Conservation (phyloP, 2,329 filamentous ascomycete genomes). For the Neonectria faginata region DNA sequence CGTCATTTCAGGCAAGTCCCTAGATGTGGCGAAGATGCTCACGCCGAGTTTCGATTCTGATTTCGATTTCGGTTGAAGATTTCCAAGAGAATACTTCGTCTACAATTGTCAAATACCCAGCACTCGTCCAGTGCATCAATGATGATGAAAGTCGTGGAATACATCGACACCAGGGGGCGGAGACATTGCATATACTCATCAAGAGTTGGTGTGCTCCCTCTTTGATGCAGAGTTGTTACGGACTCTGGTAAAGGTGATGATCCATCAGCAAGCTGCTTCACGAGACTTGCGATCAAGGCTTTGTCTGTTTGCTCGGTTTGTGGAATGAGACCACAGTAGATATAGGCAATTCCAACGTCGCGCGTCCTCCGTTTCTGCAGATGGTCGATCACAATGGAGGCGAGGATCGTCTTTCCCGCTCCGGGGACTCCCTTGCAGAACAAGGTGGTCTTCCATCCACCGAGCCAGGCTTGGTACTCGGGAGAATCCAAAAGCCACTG, state of each 20-base stretch:
- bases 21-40: conserved; percentile 43
- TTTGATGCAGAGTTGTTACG: background rate
- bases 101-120: background rate
- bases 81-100: background rate
- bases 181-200: background rate
- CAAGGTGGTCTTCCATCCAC: conserved; percentile 39
- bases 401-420: background rate
- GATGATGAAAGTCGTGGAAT: conserved; percentile 29
- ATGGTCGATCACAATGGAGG: background rate
- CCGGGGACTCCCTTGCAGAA: conserved; percentile 46
- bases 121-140: conserved; percentile 46
- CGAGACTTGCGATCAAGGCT: conserved; percentile 45
- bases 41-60: background rate
- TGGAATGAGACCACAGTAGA: conserved; percentile 49
- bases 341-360: conserved; percentile 44
- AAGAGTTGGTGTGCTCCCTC: background rate
- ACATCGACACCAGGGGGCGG: background rate
- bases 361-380: background rate
- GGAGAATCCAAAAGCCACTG: background rate
- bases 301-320: conserved; percentile 41
- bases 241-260: background rate
- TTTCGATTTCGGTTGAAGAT: conserved; percentile 14
- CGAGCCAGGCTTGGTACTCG: background rate
- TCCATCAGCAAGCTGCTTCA: conserved; percentile 48
- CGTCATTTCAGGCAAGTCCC: conserved; percentile 32